A percentile compares a stretch with the other conserved stretches of the same genome.
Conservation (phyloP, 1,284 basidiomycete genomes). For the Malassezia yamatoensis region DNA sequence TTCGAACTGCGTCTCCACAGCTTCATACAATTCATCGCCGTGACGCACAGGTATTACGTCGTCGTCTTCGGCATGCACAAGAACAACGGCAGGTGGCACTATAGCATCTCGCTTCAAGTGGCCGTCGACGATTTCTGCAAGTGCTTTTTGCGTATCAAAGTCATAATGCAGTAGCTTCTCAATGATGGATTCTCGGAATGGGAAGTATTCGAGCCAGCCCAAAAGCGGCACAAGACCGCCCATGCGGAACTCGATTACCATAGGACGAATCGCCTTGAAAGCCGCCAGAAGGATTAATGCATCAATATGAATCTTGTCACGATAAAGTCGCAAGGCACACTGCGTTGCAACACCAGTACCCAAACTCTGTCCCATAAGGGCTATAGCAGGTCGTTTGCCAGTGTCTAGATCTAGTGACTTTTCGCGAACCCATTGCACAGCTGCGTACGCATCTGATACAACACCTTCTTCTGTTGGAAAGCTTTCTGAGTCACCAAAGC, state of each 20-base stretch:
- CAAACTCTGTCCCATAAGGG: constrained; percentile 69
- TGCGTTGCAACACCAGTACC: constrained; percentile 67
- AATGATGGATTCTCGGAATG: constrained; percentile 55
- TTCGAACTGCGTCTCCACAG: neutral
- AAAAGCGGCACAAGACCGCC: constrained; percentile 58
- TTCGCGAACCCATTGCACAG: constrained; percentile 64
- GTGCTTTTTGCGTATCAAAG: constrained; percentile 49
- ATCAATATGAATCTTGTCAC: constrained; percentile 49
- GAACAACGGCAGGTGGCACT: constrained; percentile 60
- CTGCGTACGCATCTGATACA: constrained; percentile 63
- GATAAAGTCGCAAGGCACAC: constrained; percentile 55
- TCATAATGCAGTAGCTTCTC: constrained; percentile 58
- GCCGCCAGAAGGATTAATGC: constrained; percentile 67
- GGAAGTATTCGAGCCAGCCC: constrained; percentile 63
- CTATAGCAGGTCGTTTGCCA: constrained; percentile 53
- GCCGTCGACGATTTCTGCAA: constrained; percentile 13
- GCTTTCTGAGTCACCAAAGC: constrained; percentile 77
- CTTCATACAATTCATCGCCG: constrained; percentile 43
- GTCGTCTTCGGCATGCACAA: constrained; percentile 73
- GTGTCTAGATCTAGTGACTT: constrained; percentile 1
- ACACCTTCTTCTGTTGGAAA: constrained; percentile 66
- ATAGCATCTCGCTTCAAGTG: constrained; percentile 48
- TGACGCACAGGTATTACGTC: constrained; percentile 68
- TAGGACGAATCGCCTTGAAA: constrained; percentile 59
- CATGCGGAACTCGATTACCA: constrained; percentile 61